Percentiles rank a stretch among this genome's conserved stretches.
These are phyloP conservation scores for Magnusiomyces suaveolens DNA, from an alignment of 1,139 yeast species.

Conservation along the genomic window DNA sequence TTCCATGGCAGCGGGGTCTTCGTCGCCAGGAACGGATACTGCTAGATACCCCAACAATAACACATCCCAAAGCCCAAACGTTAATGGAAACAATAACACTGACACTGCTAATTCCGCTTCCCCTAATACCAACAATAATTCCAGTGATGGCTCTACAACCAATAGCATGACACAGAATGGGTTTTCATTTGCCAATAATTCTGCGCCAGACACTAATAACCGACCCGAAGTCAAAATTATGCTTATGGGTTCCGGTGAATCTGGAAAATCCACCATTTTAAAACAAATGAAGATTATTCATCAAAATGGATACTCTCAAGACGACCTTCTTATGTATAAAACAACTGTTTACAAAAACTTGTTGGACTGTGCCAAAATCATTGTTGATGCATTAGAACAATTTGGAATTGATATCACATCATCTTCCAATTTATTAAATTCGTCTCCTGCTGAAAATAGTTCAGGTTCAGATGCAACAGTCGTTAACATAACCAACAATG, in stretches of 20 bases:
- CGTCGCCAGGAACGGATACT: too few relatives aligned
- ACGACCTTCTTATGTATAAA: constrained; percentile 53
- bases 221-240: constrained; percentile 46
- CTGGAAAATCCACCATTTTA: constrained; percentile 66
- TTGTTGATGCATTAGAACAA: constrained; percentile 44
- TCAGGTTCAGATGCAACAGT: not conserved
- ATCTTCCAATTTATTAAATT: too few relatives aligned
- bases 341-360: constrained; percentile 60
- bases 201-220: too few relatives aligned
- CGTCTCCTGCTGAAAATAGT: not conserved
- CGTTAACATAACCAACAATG: not conserved
- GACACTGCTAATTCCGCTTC: too few relatives aligned
- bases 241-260: constrained; percentile 64
- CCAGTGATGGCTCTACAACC: too few relatives aligned
- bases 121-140: too few relatives aligned
- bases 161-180: too few relatives aligned
- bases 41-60: too few relatives aligned
- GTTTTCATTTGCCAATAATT: too few relatives aligned
- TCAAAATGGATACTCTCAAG: constrained; percentile 55
- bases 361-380: constrained; percentile 51
- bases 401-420: constrained; percentile 18
- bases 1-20: too few relatives aligned
- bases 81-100: too few relatives aligned
- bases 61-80: too few relatives aligned
- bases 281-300: constrained; percentile 71